These are phyloP conservation scores for Dichotomopilus funicola DNA, from an alignment of 2,329 filamentous ascomycete genomes.

Conservation along the genomic window DNA sequence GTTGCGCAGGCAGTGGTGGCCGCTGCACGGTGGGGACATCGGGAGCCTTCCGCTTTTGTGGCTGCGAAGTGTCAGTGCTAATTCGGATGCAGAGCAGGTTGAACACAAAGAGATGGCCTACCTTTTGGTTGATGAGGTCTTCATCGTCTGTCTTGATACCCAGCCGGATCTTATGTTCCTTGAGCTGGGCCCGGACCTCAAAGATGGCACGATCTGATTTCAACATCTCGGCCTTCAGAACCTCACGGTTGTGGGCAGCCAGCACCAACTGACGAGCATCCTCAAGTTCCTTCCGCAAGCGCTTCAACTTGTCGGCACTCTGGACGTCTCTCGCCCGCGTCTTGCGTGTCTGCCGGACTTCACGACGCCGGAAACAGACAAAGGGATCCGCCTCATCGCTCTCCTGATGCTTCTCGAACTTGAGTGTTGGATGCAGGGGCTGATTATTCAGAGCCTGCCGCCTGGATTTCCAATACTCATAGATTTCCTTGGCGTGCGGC, in stretches of 20 bases:
- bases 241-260: slow-evolving; percentile 72
- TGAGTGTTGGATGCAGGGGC: slow-evolving; percentile 69
- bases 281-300: slow-evolving; percentile 83
- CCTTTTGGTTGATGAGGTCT: slow-evolving; percentile 90
- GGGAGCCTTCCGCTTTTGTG: slow-evolving; percentile 63
- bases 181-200: slow-evolving; percentile 72
- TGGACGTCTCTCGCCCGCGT: slow-evolving; percentile 90
- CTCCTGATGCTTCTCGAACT: slow-evolving; percentile 90
- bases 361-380: slow-evolving; percentile 92
- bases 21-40: slow-evolving; percentile 55
- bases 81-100: neutral
- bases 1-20: slow-evolving; percentile 55
- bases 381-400: slow-evolving; percentile 95
- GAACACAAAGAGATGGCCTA: slow-evolving; percentile 36
- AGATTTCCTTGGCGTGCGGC: slow-evolving; percentile 66
- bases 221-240: slow-evolving; percentile 70
- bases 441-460: slow-evolving; percentile 62
- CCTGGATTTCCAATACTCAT: slow-evolving; percentile 80
- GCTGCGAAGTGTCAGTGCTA: slow-evolving; percentile 40
- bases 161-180: slow-evolving; percentile 81
- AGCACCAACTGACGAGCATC: slow-evolving; percentile 75
- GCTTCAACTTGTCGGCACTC: slow-evolving; percentile 89
- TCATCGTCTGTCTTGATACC: slow-evolving; percentile 91
- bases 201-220: slow-evolving; percentile 72
- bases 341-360: slow-evolving; percentile 90